A percentile compares a stretch with the other conserved stretches of the same genome.
phyloP scores from a whole-genome alignment of 1,139 yeast species.

The Blastobotrys elegans region DNA sequence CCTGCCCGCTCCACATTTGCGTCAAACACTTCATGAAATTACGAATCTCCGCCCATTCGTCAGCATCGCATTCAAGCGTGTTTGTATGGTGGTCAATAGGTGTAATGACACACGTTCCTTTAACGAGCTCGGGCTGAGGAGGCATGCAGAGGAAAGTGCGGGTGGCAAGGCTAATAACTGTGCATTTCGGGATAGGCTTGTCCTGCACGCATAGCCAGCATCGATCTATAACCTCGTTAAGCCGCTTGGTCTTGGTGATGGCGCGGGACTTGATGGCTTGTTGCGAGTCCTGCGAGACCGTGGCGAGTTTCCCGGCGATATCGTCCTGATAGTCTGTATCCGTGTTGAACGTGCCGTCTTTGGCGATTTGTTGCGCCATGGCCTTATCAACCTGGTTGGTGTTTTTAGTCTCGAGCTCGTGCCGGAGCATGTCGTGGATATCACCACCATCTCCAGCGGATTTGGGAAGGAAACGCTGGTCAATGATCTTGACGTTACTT shows the following conservation, averaged over 20 bases:
- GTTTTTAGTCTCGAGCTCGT: conserved; percentile 32
- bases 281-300: conserved; percentile 18
- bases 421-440: conserved; percentile 38
- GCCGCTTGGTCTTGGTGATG: conserved; percentile 27
- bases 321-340: conserved; percentile 44
- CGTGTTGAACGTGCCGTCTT: conserved; percentile 34
- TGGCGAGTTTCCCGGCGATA: conserved; percentile 38
- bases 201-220: conserved; percentile 40
- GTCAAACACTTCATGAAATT: conserved; percentile 42
- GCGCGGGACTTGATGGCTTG: conserved; percentile 28
- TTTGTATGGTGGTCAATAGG: conserved; percentile 42
- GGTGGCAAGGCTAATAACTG: conserved; percentile 32
- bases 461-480: conserved; percentile 12
- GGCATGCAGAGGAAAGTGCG: conserved; percentile 32
- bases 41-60: conserved; percentile 44
- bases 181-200: conserved; percentile 26
- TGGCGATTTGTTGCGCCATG: conserved; percentile 34
- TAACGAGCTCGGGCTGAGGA: conserved; percentile 38
- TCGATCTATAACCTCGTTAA: conserved; percentile 32
- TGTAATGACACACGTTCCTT: conserved; percentile 37
- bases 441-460: conserved; percentile 27
- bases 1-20: conserved; percentile 37
- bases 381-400: conserved; percentile 21
- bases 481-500: conserved; percentile 10
- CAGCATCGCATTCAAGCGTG: conserved; percentile 40